Percentiles rank a stretch among this genome's conserved stretches.
phyloP scores from a whole-genome alignment of 1,284 basidiomycete genomes.

The Pseudozyma sp. region DNA sequence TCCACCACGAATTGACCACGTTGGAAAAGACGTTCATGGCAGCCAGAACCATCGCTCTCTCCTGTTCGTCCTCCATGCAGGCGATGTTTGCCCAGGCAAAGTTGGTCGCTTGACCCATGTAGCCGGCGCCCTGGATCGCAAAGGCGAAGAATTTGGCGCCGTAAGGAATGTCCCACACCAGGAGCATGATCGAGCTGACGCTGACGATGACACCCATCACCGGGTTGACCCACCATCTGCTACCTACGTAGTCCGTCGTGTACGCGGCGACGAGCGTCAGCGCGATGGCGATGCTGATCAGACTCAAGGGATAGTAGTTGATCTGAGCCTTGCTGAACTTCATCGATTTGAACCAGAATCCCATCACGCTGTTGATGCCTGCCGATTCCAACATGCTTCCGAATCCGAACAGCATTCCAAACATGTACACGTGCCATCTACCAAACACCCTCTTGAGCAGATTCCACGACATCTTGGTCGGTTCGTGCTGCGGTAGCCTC shows the following conservation, averaged over 20 bases:
- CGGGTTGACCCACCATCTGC: conserved; percentile 43
- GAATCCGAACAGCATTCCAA: conserved; percentile 72
- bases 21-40: conserved; percentile 54
- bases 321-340: conserved; percentile 29
- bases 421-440: conserved; percentile 72
- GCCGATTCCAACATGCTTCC: conserved; percentile 78
- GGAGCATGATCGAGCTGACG: conserved; percentile 43
- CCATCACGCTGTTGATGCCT: conserved; percentile 80
- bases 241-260: conserved; percentile 37
- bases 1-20: conserved; percentile 61
- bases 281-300: conserved; percentile 50
- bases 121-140: conserved; percentile 57
- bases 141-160: conserved; percentile 58
- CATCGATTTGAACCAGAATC: conserved; percentile 77
- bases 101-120: conserved; percentile 64
- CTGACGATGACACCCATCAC: conserved; percentile 43
- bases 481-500: conserved; percentile 70
- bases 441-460: conserved; percentile 74
- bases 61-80: conserved; percentile 58
- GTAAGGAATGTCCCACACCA: conserved; percentile 57
- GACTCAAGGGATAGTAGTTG: conserved; percentile 52
- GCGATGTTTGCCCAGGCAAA: conserved; percentile 67
- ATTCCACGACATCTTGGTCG: conserved; percentile 65
- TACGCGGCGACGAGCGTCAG: conserved; percentile 43
- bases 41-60: conserved; percentile 55